Evolutionary conservation across 257 asterid genomes (phyloP), one percentile per base, ranked within the genome.

Genomic region (Petunia axillaris): DNA sequence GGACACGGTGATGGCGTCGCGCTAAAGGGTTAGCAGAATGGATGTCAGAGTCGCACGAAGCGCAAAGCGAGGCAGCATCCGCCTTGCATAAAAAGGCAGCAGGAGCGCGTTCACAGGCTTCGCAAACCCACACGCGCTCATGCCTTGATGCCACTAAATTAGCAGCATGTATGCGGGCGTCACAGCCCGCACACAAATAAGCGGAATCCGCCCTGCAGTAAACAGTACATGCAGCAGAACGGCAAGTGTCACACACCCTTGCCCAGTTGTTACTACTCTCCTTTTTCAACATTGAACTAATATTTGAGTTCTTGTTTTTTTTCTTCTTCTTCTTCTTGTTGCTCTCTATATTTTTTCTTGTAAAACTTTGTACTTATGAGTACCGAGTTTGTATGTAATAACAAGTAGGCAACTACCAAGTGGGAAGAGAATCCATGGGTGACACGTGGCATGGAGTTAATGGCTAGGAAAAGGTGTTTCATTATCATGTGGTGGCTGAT

Each of bases 1-100:
- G 97, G 64, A 92, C 91, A 43, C 98, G 93, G 88, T 90, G 94
- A 91, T 92, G 98, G 83, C 98, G 97, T 62, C 91, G 89, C 0
- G 98, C 94, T 54, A 94, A 87, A 4, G 98, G 97, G 79, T 94
- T 92, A 11, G 92, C 98, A 0, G 97, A 91, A 85, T 94, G 98
- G 84, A 94, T 87, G 11, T 92, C 91, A 8, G 91, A 73, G 66
- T 94, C 98, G 83, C 98, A 94, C 80, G 87, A 57, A 60, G 91
- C 68, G 84, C 97, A 94, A 15, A 93, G 93, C 36, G 96, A 92
- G 36, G 97, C 98, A 2, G 94, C 87, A 39, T 93, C 98, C 6
- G 97, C 96, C 82, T 93, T 93, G 89, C 94, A 91, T 2, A 93
- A 40, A 81, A 93, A 84, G n/a, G 90, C 90, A 0, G 93, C 94